Conservation (phyloP, 2,329 filamentous ascomycete species). For the Trichoderma afroharzianum region DNA sequence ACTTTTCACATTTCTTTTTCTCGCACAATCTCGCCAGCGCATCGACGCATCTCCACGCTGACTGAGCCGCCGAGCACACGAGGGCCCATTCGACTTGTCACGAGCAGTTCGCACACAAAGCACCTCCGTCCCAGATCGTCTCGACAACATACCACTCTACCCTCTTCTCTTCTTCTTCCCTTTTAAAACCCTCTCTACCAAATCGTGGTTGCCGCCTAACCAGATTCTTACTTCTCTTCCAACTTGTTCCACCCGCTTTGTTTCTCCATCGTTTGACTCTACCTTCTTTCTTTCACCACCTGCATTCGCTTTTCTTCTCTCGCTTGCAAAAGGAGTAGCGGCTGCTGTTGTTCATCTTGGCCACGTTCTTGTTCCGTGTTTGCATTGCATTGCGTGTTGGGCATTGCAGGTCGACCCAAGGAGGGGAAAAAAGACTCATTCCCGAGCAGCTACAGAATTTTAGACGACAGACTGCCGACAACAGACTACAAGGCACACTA, state of each 20-base stretch:
- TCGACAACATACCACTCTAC: background rate
- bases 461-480: background rate
- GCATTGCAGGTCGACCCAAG: background rate
- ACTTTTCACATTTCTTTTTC: background rate
- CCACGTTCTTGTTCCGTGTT: background rate
- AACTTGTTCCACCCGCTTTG: background rate
- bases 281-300: background rate
- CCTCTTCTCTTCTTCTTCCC: background rate
- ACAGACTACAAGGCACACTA: background rate
- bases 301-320: background rate
- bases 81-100: conserved; percentile 7
- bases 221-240: background rate
- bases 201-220: background rate
- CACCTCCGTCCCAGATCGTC: background rate
- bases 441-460: background rate
- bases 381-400: background rate
- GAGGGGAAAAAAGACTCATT: conserved; percentile 2
- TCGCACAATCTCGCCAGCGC: conserved; percentile 1
- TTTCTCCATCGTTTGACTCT: background rate
- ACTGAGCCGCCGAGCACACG: conserved; percentile 5
- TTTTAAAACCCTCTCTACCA: background rate
- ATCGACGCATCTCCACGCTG: conserved; percentile 13
- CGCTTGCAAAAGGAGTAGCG: background rate
- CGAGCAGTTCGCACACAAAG: conserved; percentile 13
- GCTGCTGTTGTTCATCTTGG: background rate